Conservation (phyloP, 1,284 basidiomycete species). For the Leucoagaricus sp. region DNA sequence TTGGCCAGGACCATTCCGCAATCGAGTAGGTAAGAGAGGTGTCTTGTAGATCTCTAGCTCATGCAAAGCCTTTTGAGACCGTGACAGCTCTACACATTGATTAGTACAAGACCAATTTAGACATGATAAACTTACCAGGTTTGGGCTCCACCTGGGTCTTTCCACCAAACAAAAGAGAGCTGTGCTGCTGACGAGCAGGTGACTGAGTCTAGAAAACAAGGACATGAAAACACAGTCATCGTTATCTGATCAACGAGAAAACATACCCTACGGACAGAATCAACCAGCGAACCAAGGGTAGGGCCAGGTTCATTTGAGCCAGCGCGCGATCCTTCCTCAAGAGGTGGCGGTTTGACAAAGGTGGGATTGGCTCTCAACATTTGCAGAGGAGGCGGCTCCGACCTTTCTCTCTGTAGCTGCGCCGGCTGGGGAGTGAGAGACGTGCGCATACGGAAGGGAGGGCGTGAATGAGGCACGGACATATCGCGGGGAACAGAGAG, state of each 20-base stretch:
- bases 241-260: constrained; percentile 5
- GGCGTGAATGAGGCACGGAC: constrained; percentile 44
- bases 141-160: constrained; percentile 31
- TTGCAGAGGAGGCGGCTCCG: constrained; percentile 69
- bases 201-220: constrained; percentile 40
- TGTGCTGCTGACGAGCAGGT: constrained; percentile 50
- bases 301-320: constrained; percentile 26
- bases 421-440: constrained; percentile 69
- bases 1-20: constrained; percentile 44
- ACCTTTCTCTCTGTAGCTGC: constrained; percentile 52
- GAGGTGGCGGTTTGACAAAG: constrained; percentile 64
- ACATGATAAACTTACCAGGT: constrained; percentile 33
- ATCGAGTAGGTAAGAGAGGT: constrained; percentile 67
- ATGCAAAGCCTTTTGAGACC: constrained; percentile 64
- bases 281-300: constrained; percentile 65
- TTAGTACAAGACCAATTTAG: constrained; percentile 16
- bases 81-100: constrained; percentile 37
- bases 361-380: constrained; percentile 61
- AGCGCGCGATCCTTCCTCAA: constrained; percentile 22
- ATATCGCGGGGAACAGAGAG: constrained; percentile 27
- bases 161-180: constrained; percentile 48
- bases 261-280: constrained; percentile 57
- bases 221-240: constrained; percentile 10
- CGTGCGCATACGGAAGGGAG: constrained; percentile 61
- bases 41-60: constrained; percentile 77